A percentile compares a stretch with the other conserved stretches of the same genome.
Conservation (phyloP, 2,329 filamentous ascomycete species). For the Diplodia mutila region DNA sequence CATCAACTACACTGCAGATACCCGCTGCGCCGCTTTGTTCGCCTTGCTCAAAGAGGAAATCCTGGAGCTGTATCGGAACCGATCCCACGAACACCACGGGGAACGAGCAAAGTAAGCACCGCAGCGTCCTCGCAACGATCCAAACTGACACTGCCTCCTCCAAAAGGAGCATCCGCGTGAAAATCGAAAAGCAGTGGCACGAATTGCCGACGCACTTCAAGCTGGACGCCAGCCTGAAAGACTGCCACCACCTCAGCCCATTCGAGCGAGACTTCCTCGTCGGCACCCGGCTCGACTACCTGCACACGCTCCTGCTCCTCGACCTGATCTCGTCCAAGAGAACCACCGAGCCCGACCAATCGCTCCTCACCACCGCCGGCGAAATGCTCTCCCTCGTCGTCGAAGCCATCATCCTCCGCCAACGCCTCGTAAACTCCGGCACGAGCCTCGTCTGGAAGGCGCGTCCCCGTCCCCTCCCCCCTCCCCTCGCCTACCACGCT, state of each 20-base stretch:
- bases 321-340: slow-evolving; percentile 31
- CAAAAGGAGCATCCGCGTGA: not conserved
- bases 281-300: slow-evolving; percentile 38
- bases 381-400: slow-evolving; percentile 38
- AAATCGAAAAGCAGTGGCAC: slow-evolving; percentile 31
- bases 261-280: slow-evolving; percentile 40
- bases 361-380: slow-evolving; percentile 33
- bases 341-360: slow-evolving; percentile 32
- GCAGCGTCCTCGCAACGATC: not conserved
- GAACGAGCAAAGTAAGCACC: slow-evolving; percentile 26
- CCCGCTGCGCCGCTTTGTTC: slow-evolving; percentile 25
- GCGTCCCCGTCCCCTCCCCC: slow-evolving; percentile 28
- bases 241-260: slow-evolving; percentile 27
- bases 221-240: slow-evolving; percentile 27
- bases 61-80: slow-evolving; percentile 20
- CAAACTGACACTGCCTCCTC: slow-evolving; percentile 25
- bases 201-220: slow-evolving; percentile 34
- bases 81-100: not conserved
- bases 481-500: not conserved
- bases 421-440: slow-evolving; percentile 40
- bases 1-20: slow-evolving; percentile 24
- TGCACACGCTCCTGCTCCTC: slow-evolving; percentile 40
- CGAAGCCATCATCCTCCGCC: slow-evolving; percentile 36
- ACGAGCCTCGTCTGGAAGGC: slow-evolving; percentile 41
- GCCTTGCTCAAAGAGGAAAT: slow-evolving; percentile 27